Base-by-base conservation (phyloP, 352 stramenopile species). In the Phytophthora nicotianae region DNA sequence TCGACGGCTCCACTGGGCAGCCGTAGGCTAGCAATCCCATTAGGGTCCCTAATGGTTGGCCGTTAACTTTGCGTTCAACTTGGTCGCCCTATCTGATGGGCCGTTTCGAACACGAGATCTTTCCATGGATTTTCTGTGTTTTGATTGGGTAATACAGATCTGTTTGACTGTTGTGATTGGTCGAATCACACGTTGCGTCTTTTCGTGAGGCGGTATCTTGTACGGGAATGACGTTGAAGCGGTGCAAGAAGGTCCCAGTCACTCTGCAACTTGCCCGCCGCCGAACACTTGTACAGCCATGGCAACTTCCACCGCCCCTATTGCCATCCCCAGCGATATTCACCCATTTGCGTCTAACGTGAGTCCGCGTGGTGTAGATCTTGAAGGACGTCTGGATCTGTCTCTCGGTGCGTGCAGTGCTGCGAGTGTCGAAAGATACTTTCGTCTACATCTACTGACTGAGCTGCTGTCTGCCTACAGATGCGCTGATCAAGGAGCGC, bases 401-500 rank as follows among this genome's bases (percentile, higher is more conserved):
- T 81, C 76, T 20, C 69, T 86, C 4, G 75, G 75, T 83, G 53
- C 16, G 70, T 55, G 4, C 3, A 58, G 4, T 21, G 1, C 35
- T 46, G 3, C 45, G 19, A 37, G 3, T 53, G 17, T 21, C 4
- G 35, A 43, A 60, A 65, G 19, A 60, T 53, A 19, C n/a, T 13
- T 29, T n/a, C 42, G n/a, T 26, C 8, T 7, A 26, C 26, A 14
- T 52, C 6, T 40, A n/a, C 58, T 72, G 17, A 69, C 47, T 23
- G n/a, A 1, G 5, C 27, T 17, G 17, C 20, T 51, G 21, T 20
- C 19, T 59, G 29, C 13, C 32, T 38, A 17, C 40, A 74, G 82
- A 91, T 52, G 80, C 81, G n/a, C 46, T 89, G 40, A 91, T 89
- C 62, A 89, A 89, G 58, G 78, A 89, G 52, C 76, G 80, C 38